Conservation (phyloP, 1,139 yeast species). For the Sugiyamaella novakii region DNA sequence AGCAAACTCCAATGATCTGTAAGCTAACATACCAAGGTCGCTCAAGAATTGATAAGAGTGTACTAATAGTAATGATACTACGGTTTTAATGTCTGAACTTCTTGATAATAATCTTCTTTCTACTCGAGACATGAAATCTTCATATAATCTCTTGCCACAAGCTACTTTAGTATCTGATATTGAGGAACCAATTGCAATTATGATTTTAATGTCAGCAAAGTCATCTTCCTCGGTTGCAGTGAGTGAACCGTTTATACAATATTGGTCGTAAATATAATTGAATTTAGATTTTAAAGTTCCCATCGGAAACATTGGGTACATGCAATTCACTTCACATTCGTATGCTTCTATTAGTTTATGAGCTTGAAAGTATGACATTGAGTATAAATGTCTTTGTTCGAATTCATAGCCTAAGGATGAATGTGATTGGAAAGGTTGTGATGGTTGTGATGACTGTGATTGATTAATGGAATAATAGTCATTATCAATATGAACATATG, state of each 20-base stretch:
- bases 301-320: constrained; percentile 34
- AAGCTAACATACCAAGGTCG: constrained; percentile 30
- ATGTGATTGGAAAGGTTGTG: background rate
- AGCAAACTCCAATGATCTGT: constrained; percentile 32
- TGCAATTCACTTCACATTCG: constrained; percentile 32
- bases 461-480: constrained; percentile 1
- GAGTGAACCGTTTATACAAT: constrained; percentile 1
- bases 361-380: constrained; percentile 24
- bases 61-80: constrained; percentile 27
- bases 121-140: constrained; percentile 24
- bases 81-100: constrained; percentile 23
- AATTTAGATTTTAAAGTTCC: constrained; percentile 27
- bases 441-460: background rate
- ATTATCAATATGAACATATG: background rate
- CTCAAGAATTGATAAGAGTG: constrained; percentile 33
- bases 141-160: constrained; percentile 27
- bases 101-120: constrained; percentile 24
- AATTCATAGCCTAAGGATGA: constrained; percentile 18
- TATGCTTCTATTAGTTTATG: constrained; percentile 26
- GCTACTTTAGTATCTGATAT: constrained; percentile 25
- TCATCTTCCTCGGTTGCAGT: constrained; percentile 18
- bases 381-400: constrained; percentile 24
- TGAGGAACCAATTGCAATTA: constrained; percentile 30
- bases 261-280: constrained; percentile 20
- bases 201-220: constrained; percentile 26